These are phyloP conservation scores for Cudoniella acicularis DNA, from an alignment of 495 filamentous ascomycete species.

Conservation along the genomic window DNA sequence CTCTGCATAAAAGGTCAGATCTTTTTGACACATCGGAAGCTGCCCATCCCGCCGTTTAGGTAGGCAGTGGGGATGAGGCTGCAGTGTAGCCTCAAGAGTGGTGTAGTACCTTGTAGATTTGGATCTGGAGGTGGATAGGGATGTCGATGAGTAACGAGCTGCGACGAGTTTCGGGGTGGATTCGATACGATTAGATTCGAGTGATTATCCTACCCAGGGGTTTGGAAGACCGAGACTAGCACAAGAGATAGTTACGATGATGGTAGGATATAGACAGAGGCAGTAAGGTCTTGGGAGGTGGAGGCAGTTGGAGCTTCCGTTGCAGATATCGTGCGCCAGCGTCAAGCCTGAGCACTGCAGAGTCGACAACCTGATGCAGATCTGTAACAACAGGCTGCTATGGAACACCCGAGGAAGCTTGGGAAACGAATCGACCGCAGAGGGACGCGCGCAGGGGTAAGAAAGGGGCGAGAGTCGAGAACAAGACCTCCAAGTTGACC, in stretches of 20 bases:
- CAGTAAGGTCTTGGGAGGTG: not conserved
- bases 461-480: not conserved
- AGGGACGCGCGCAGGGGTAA: constrained; percentile 3
- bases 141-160: constrained; percentile 14
- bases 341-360: constrained; percentile 20
- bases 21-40: constrained; percentile 25
- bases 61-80: constrained; percentile 6
- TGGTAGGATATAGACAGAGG: not conserved
- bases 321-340: not conserved
- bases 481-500: not conserved
- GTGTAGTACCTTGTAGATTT: not conserved
- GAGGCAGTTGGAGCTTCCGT: not conserved
- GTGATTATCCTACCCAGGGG: constrained; percentile 12
- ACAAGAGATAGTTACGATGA: not conserved
- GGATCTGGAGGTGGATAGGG: not conserved
- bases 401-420: constrained; percentile 35
- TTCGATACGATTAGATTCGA: constrained; percentile 8
- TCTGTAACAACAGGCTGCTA: constrained; percentile 38
- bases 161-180: constrained; percentile 14
- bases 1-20: constrained; percentile 23
- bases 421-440: not conserved
- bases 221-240: not conserved
- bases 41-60: constrained; percentile 10
- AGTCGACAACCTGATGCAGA: constrained; percentile 41
- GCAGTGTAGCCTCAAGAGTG: not conserved